These are phyloP conservation scores for Xylaria nigripes DNA, from an alignment of 495 filamentous ascomycete species.

Conservation along the genomic window DNA sequence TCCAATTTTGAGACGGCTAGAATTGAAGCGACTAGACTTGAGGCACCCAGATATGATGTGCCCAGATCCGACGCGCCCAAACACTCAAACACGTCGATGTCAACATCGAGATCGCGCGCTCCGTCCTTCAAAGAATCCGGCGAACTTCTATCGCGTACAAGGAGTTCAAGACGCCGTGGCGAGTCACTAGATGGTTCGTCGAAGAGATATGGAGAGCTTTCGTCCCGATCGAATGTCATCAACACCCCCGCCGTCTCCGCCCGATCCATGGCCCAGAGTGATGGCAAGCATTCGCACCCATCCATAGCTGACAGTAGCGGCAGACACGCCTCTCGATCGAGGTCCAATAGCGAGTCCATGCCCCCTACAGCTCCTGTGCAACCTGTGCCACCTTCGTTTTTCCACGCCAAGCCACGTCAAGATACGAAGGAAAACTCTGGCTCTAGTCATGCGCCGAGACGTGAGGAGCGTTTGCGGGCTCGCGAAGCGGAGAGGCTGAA, in stretches of 20 bases:
- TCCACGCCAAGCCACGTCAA: not conserved
- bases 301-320: not conserved
- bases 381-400: not conserved
- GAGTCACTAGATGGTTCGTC: not conserved
- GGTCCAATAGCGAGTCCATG: not conserved
- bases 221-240: not conserved
- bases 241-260: not conserved
- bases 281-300: not conserved
- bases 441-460: not conserved
- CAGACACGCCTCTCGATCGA: not conserved
- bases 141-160: constrained; percentile 14
- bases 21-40: constrained; percentile 3
- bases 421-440: not conserved
- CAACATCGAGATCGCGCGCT: not conserved
- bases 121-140: constrained; percentile 4
- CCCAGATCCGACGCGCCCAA: constrained; percentile 24
- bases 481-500: constrained; percentile 5
- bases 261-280: not conserved
- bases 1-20: constrained; percentile 14
- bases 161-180: constrained; percentile 4
- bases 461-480: constrained; percentile 1
- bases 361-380: too few relatives aligned
- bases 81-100: constrained; percentile 30
- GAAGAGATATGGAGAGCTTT: not conserved
- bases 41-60: not conserved